Evolutionary conservation across 2,329 filamentous ascomycete species (phyloP), one percentile per base, ranked within the genome.

Genomic region (Diaporthe eres): DNA sequence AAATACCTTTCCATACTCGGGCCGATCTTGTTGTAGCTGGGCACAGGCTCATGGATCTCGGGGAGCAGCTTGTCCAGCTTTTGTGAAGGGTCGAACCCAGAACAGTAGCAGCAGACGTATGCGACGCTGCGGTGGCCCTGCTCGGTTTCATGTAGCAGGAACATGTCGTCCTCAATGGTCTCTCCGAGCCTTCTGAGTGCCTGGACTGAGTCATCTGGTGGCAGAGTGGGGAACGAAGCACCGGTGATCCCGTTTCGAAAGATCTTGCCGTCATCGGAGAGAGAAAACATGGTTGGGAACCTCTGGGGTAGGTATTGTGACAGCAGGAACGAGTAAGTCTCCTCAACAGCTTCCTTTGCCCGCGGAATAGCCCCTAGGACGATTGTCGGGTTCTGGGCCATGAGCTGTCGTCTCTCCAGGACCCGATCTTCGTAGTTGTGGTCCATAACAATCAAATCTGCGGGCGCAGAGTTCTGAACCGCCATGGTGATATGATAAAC

Each of bases 1-100:
- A 91, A 90, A 80, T 88, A 90, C 8, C 85, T 84, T 80, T 91
- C 89, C 88, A 91, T 90, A 75, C 88, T 90, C 0, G 82, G 79
- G 0, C 86, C 88, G 39, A 91, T 90, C 82, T 87, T 90, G 22
- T 89, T 86, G 73, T 90, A 91, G 0, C 84, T 83, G 0, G 90
- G 90, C 51, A 91, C 89, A 0, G 88, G 88, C 22, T 75, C 81
- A 74, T 91, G 90, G 15, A 91, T 88, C 31, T 88, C 87, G 58
- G 80, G 81, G 28, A 91, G 80, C 13, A 85, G 78, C 77, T 85
- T 85, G 3, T 88, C 88, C 39, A 91, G 81, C 80, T 91, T 91
- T 3, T 80, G 63, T 0, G 86, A 83, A 0, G 89, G 88, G 63
- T 90, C 86, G 65, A 90, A 91, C 0, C 88, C 89, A 0, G 86